Base-by-base conservation (phyloP, 192 early-diverging fungal genomes). In the Linnemannia elongata region DNA sequence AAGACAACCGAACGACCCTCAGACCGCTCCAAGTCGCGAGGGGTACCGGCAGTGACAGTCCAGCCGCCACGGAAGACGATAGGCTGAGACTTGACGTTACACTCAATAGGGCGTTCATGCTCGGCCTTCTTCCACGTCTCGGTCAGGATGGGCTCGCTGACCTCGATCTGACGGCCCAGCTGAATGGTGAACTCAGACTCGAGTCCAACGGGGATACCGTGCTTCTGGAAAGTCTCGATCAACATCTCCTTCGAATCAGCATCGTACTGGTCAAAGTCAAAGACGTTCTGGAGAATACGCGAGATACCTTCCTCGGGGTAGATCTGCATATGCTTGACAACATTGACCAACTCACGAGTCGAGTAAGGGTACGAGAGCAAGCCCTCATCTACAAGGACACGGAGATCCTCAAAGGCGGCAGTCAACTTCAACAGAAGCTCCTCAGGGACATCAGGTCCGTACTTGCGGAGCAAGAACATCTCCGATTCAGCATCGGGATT, bases 341-440 rank as follows among this genome's bases (percentile, higher is more conserved):
- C 90, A 70, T 96, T 95, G 17, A 97, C 93, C 36, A 97, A 79
- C 79, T 97, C 96, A 77, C 96, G 92, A 24, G 94, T 93, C 18
- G 96, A 97, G 85, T 97, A 97, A 44, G 96, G 96, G 72, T 97
- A 97, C 13, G 91, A 93, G 20, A 97, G 93, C 33, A 96, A 83
- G 18, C 94, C 94, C 76, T 96, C 94, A 75, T 97, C 95, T 4
- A 95, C 93, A 5, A 94, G 82, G 8, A 88, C 89, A 42, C 96
- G 90, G 15, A 97, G 78, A 60, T 97, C 95, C 22, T 91, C 92
- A 77, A 97, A 97, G 9, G 95, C 94, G 27, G 88, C 88, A 7
- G 95, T 92, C 55, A 97, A 88, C 74, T 94, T 93, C 33, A 80
- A 27, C 27, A 97, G 85, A 39, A 94, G 77, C 38, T 95, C 91